A percentile compares a stretch with the other conserved stretches of the same genome.
These are phyloP conservation scores for Lasiosphaeris hirsuta DNA, from an alignment of 495 filamentous ascomycete genomes.

Conservation along the genomic window DNA sequence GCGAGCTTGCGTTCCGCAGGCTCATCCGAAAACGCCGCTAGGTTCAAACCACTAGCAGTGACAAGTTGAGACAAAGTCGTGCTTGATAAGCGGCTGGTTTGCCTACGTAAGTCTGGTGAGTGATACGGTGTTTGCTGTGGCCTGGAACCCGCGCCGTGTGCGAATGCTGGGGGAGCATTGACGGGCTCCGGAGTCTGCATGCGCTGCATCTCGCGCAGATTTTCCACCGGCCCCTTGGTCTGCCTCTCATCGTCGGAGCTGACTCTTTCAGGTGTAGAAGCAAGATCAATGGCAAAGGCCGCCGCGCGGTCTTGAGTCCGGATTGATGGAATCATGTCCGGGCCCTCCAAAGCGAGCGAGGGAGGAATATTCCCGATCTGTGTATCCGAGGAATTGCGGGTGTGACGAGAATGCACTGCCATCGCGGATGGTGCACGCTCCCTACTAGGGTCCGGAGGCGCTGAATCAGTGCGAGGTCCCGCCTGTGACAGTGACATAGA, in stretches of 20 bases:
- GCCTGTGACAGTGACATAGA: conserved; percentile 47
- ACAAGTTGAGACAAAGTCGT: conserved; percentile 75
- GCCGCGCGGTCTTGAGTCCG: conserved; percentile 31
- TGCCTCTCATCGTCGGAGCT: conserved; percentile 56
- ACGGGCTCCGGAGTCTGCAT: conserved; percentile 69
- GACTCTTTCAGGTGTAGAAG: conserved; percentile 50
- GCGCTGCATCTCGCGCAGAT: conserved; percentile 52
- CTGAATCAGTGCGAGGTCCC: conserved; percentile 42
- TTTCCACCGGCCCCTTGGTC: conserved; percentile 29
- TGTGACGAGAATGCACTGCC: conserved; percentile 32
- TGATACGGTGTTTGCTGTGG: conserved; percentile 66
- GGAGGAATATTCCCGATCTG: conserved; percentile 18
- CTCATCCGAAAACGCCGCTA: conserved; percentile 21
- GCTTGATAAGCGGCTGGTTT: conserved; percentile 75
- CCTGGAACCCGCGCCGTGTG: conserved; percentile 43
- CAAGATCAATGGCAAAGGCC: conserved; percentile 37
- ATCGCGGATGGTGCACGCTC: conserved; percentile 48
- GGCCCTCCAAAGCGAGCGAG: conserved; percentile 17
- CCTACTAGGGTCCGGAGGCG: conserved; percentile 37
- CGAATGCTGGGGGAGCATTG: conserved; percentile 70
- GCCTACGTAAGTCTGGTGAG: conserved; percentile 69
- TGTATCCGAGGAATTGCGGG: conserved; percentile 39
- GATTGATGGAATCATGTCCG: conserved; percentile 15
- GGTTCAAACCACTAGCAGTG: conserved; percentile 54
- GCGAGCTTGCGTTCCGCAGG: conserved; percentile 21